These are phyloP conservation scores for Globisporangium nunn DNA, from an alignment of 352 stramenopile genomes.

Conservation along the genomic window DNA sequence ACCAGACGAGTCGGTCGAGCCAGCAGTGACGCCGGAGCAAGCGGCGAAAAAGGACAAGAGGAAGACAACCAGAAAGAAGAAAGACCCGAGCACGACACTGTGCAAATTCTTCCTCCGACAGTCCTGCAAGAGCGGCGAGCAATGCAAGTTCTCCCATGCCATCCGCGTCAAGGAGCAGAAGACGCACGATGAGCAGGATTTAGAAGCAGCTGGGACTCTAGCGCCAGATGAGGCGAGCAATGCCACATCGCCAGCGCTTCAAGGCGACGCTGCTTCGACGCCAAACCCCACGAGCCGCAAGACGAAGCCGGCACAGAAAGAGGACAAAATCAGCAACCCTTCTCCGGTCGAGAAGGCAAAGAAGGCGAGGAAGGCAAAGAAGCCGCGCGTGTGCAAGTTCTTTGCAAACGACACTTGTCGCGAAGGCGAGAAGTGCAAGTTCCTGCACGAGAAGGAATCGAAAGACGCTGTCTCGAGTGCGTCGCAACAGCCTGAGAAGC, in stretches of 20 bases:
- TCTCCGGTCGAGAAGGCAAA: slow-evolving; percentile 3
- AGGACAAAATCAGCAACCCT: slow-evolving; percentile 2
- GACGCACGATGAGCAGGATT: neutral
- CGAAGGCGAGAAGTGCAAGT: slow-evolving; percentile 26
- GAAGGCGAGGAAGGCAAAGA: slow-evolving; percentile 5
- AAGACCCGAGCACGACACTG: slow-evolving; percentile 11
- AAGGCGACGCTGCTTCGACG: neutral
- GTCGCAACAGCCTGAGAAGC: neutral
- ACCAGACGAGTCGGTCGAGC: neutral
- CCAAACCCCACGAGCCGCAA: neutral
- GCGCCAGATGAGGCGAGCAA: neutral
- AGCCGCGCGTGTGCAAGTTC: slow-evolving; percentile 30
- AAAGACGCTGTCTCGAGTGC: neutral
- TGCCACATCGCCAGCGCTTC: neutral
- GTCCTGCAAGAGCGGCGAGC: slow-evolving; percentile 49
- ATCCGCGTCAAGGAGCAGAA: neutral
- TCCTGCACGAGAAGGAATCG: slow-evolving; percentile 9
- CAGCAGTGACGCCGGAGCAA: neutral
- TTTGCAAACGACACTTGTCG: slow-evolving; percentile 46
- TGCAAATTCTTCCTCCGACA: slow-evolving; percentile 52
- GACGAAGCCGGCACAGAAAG: neutral
- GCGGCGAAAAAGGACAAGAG: neutral
- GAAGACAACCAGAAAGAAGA: slow-evolving; percentile 6
- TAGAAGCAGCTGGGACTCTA: neutral
- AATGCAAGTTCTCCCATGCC: slow-evolving; percentile 57